Percentiles rank a stretch among this genome's conserved stretches.
These are phyloP conservation scores for Amanita subjunquillea DNA, from an alignment of 768 basidiomycete species.

Conservation along the genomic window DNA sequence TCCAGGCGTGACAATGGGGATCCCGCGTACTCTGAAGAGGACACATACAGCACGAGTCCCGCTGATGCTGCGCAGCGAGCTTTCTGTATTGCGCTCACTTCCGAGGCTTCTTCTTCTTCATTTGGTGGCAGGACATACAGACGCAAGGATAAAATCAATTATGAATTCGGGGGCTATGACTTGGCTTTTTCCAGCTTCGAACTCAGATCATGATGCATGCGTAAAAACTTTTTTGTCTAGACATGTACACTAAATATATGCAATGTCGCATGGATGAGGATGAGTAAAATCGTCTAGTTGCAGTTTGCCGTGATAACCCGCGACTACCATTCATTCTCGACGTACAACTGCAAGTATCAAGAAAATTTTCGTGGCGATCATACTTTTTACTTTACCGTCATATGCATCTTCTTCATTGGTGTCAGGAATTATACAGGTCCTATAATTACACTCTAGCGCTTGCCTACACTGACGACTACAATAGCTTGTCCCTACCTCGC, in stretches of 20 bases:
- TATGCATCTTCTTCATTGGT: not conserved
- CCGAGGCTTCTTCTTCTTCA: conserved; percentile 5
- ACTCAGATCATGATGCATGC: conserved; percentile 10
- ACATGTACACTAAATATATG: not conserved
- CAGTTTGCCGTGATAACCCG: too few species aligned
- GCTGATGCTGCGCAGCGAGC: conserved; percentile 67
- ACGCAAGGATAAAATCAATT: conserved; percentile 95
- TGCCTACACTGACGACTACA: not conserved
- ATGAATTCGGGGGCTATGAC: conserved; percentile 92
- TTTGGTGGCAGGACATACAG: conserved; percentile 36
- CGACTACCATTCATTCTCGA: too few species aligned
- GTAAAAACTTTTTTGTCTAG: too few species aligned
- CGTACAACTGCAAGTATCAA: too few species aligned
- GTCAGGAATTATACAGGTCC: not conserved
- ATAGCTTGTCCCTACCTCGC: not conserved
- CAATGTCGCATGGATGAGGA: not conserved
- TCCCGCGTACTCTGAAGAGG: conserved; percentile 37
- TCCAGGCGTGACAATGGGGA: conserved; percentile 46
- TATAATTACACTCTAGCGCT: not conserved
- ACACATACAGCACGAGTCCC: conserved; percentile 33
- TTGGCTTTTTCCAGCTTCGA: conserved; percentile 87
- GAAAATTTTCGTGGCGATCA: too few species aligned
- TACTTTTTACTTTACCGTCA: too few species aligned
- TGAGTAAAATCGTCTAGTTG: too few species aligned
- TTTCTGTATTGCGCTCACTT: conserved; percentile 56